These are phyloP conservation scores for Wallacemonas sp. DNA, from an alignment of 208 protist species.

Conservation along the genomic window DNA sequence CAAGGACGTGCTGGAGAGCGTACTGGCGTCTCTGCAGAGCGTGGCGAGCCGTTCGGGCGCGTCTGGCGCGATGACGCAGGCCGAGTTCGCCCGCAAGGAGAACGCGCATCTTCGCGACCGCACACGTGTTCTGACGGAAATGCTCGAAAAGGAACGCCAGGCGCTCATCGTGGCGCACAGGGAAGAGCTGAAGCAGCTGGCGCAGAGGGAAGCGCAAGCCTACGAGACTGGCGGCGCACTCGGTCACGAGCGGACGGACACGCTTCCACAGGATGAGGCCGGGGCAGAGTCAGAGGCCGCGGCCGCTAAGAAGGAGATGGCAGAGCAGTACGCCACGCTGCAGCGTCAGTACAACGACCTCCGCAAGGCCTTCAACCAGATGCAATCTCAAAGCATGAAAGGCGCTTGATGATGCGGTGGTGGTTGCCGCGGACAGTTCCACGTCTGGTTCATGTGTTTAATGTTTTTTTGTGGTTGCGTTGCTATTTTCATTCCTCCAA, in stretches of 20 bases:
- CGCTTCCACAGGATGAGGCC: too few species aligned
- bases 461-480: too few species aligned
- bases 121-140: conserved; percentile 43
- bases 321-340: conserved; percentile 13
- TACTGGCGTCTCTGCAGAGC: neutral
- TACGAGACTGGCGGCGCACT: too few species aligned
- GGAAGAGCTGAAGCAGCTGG: neutral
- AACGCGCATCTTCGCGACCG: conserved; percentile 58
- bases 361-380: conserved; percentile 19
- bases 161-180: conserved; percentile 29
- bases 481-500: too few species aligned
- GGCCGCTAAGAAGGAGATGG: neutral
- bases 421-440: too few species aligned
- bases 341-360: conserved; percentile 25
- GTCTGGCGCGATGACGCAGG: neutral
- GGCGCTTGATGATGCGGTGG: too few species aligned
- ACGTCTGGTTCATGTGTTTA: too few species aligned
- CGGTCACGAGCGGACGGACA: too few species aligned
- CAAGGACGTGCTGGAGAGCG: neutral
- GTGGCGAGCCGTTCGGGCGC: neutral
- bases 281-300: neutral
- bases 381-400: conserved; percentile 20
- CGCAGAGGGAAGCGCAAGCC: too few species aligned
- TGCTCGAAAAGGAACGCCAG: conserved; percentile 49
- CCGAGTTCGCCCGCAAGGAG: conserved; percentile 28